A percentile compares a stretch with the other conserved stretches of the same genome.
Evolutionary conservation across 139 green algal genomes (phyloP).

Genomic region (Limnomonas spitsbergensis): DNA sequence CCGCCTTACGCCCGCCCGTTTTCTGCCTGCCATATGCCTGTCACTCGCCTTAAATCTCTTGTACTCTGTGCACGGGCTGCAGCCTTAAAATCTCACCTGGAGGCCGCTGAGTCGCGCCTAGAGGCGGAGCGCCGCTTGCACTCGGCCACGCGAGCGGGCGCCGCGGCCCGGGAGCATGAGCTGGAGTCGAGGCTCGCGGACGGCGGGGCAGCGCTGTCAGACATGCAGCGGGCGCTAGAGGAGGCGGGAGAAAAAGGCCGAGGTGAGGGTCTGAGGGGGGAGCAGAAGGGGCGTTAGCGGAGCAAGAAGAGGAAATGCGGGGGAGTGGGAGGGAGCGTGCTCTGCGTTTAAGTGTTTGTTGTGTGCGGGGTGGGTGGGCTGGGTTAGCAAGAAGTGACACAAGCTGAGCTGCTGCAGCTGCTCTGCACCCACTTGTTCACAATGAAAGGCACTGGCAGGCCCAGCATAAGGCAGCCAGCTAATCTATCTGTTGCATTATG

Average conservation of each 20-base stretch:
- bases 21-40: no score
- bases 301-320: not conserved
- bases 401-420: no score
- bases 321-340: no score
- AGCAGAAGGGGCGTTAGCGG: not conserved
- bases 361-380: no score
- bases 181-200: conserved; percentile 54
- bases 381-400: no score
- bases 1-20: no score
- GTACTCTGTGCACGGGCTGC: no score
- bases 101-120: conserved; percentile 49
- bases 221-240: conserved; percentile 46
- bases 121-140: conserved; percentile 59
- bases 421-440: no score
- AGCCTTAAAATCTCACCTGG: conserved; percentile 57
- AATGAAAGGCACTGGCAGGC: no score
- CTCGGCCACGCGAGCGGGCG: conserved; percentile 23
- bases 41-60: no score
- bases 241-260: conserved; percentile 26
- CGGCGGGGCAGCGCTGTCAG: conserved; percentile 40
- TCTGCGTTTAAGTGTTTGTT: no score
- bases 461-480: not conserved
- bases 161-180: conserved; percentile 52
- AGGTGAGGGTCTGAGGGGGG: conserved; percentile 14
- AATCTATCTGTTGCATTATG: no score